Base-by-base conservation (phyloP, 768 basidiomycete genomes). In the Trichaptum fuscoviolaceum region DNA sequence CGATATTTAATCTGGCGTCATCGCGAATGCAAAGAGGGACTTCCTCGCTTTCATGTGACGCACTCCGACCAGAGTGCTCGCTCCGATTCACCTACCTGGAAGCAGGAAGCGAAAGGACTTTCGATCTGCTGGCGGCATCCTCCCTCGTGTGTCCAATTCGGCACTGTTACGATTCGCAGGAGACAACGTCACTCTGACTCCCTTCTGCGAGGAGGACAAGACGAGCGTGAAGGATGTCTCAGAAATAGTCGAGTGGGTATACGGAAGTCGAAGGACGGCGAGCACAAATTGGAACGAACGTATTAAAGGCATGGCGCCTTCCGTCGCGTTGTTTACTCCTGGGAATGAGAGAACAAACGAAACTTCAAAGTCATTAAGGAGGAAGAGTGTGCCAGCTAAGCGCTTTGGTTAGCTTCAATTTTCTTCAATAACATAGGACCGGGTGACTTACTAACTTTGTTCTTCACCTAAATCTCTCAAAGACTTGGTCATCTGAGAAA, bases 281-380 rank as follows among this genome's bases (percentile, higher is more conserved):
- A 92, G 88, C 70, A 99, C 97, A n/a, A 96, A 99, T 73, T 99
- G 96, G 96, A 99, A 99, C 74, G 92, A 95, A 71, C 80, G 96
- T 67, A 95, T 92, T 79, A 95, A 92, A 74, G 83, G 96, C 96
- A 98, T 75, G 92, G 91, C 69, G 92, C 98, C 0, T 97, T 99
- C 76, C 81, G 95, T 35, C 84, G 98, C 30, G 96, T 99, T 0
- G 88, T 96, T 63, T 95, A 97, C 76, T 93, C 92, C 71, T 80
- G 93, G 64, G 92, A 89, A 72, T 79, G 88, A 65, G 67, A 62
- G 0, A n/a, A 74, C 30, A 75, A 15, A 81, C 81, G 0, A 87
- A n/a, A n/a, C n/a, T n/a, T n/a, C n/a, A n/a, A n/a, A n/a, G n/a
- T n/a, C n/a, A n/a, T n/a, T n/a, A n/a, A 87, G 15, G 85, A 82